Conservation (phyloP, 257 asterid genomes). For the Solanum clarkiae region DNA sequence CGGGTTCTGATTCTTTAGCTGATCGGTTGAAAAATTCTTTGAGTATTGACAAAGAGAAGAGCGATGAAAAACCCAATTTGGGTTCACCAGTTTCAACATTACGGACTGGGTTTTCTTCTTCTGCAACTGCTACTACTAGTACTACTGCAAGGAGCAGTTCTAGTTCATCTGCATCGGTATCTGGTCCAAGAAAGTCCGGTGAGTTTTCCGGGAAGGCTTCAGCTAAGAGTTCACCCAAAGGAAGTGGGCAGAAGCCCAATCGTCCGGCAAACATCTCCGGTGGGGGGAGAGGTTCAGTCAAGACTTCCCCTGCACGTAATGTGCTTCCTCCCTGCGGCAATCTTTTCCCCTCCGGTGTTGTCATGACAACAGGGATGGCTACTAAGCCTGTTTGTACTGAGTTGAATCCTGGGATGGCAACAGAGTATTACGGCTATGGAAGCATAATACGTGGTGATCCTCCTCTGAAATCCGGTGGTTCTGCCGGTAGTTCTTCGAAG, state of each 20-base stretch:
- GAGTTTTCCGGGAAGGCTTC: slow-evolving; percentile 14
- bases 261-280: slow-evolving; percentile 3
- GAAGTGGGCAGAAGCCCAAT: too few species aligned
- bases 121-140: slow-evolving; percentile 3
- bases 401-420: not conserved
- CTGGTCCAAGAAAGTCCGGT: slow-evolving; percentile 27
- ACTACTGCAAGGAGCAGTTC: slow-evolving; percentile 48
- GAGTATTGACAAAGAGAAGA: not conserved
- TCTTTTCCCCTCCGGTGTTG: slow-evolving; percentile 57
- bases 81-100: slow-evolving; percentile 12
- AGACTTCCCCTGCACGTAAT: slow-evolving; percentile 25
- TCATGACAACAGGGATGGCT: slow-evolving; percentile 44
- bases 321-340: slow-evolving; percentile 46
- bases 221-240: slow-evolving; percentile 24
- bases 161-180: slow-evolving; percentile 55
- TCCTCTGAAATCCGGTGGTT: slow-evolving; percentile 10
- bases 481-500: not conserved
- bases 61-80: slow-evolving; percentile 1
- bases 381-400: slow-evolving; percentile 30
- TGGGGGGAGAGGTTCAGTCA: slow-evolving; percentile 23
- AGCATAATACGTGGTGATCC: slow-evolving; percentile 49
- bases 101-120: not conserved
- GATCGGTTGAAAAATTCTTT: slow-evolving; percentile 1
- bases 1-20: not conserved
- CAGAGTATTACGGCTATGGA: slow-evolving; percentile 49